Percentiles rank a stretch among this genome's conserved stretches.
These are phyloP conservation scores for Malassezia equina DNA, from an alignment of 1,284 basidiomycete genomes.

Conservation along the genomic window DNA sequence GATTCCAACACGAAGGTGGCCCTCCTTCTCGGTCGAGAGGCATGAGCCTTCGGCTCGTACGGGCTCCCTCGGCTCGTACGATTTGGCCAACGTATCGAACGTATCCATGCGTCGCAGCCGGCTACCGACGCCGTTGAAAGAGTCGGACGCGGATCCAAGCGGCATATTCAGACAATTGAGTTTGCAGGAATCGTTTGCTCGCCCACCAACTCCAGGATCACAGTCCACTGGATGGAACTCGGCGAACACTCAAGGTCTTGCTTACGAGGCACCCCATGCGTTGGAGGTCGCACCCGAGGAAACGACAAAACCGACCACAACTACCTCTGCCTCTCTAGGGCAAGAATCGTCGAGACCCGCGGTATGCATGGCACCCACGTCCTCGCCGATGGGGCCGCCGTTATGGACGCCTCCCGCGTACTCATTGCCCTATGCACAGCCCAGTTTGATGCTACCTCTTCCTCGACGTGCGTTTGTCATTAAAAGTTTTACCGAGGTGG, in stretches of 20 bases:
- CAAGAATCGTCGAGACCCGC: too few species aligned
- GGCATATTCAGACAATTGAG: not conserved
- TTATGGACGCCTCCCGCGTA: not conserved
- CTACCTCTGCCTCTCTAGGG: too few species aligned
- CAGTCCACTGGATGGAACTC: too few species aligned
- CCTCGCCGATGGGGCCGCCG: not conserved
- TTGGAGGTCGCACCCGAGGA: too few species aligned
- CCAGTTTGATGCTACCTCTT: not conserved
- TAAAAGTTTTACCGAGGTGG: slow-evolving; percentile 46
- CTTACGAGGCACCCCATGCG: too few species aligned
- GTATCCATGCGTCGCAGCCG: not conserved
- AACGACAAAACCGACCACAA: too few species aligned
- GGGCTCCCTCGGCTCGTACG: not conserved
- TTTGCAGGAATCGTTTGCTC: not conserved
- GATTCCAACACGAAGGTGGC: not conserved
- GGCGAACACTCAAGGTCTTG: too few species aligned
- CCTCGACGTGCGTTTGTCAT: slow-evolving; percentile 43
- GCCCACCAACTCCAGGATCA: not conserved
- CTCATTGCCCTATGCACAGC: not conserved
- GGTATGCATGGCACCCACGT: not conserved
- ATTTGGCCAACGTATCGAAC: not conserved
- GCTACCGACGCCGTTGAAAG: not conserved
- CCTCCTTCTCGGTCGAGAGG: not conserved
- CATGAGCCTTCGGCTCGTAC: not conserved
- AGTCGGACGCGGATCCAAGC: not conserved